Base-by-base conservation (phyloP, 2,329 filamentous ascomycete genomes). In the Lecanicillium sp. region DNA sequence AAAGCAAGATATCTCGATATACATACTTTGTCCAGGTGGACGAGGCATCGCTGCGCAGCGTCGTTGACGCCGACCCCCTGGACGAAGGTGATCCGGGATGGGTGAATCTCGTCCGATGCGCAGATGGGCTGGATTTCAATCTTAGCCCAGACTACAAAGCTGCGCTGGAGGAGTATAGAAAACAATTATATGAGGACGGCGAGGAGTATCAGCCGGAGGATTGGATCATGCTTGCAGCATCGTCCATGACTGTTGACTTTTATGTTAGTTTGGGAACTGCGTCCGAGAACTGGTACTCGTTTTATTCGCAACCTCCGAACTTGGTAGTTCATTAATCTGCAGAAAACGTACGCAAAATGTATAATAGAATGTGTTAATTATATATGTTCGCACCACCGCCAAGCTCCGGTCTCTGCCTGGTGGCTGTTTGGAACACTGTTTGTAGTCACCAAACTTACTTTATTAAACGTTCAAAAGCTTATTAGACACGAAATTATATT, bases 101-200 rank as follows among this genome's bases (percentile, higher is more conserved):
- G 39, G 39, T 42, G 23, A 42, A 32, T 11, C 39, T 32, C 12
- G 39, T 42, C 23, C 39, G 39, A 17, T 42, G 17, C 27, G 39
- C 19, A 6, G 26, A 42, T 29, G 39, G 39, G 39, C 39, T 42
- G 11, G 39, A 42, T n/a, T 30, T 29, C 12, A 30, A 42, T 30
- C 26, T 9, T 6, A 17, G 7, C 39, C 15, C 26, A 12, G 24
- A 30, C 12, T 12, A 11, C 2, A 8, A 21, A 17, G 19, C 27
- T 24, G 17, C 26, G 19, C 15, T 29, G 39, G 39, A 42, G 2
- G 26, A 6, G 19, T 32, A 32, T 9, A 42, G 14, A 21, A 32
- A 21, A 10, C 23, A 42, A 15, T 15, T 42, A 5, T 14, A 29
- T 3, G 17, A 21, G 19, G 10, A 23, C 10, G 39, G 39, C 39